phyloP scores from a whole-genome alignment of 129 eudicot species.

The Chrysanthemum makinoi region DNA sequence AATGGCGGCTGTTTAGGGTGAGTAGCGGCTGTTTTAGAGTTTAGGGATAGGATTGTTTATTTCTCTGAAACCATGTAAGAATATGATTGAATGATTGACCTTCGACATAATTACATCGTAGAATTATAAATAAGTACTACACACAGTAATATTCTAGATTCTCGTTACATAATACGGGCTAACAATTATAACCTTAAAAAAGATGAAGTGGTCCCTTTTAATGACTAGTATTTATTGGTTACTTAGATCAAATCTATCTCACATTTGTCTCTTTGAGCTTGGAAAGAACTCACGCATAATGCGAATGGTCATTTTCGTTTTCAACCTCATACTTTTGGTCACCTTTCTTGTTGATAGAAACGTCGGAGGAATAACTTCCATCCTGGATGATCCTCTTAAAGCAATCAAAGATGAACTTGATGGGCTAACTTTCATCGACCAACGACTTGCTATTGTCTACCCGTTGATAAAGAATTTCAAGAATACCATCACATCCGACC shows the following conservation, averaged over 20 bases:
- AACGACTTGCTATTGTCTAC: conserved; percentile 53
- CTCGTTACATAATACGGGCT: too few relatives aligned
- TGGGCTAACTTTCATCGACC: conserved; percentile 49
- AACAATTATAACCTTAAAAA: conserved; percentile 20
- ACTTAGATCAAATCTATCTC: conserved; percentile 11
- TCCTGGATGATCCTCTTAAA: conserved; percentile 19
- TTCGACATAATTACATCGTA: too few relatives aligned
- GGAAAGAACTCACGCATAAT: conserved; percentile 12
- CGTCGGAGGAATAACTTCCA: conserved; percentile 17
- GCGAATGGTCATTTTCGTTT: conserved; percentile 3
- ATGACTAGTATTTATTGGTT: conserved; percentile 21
- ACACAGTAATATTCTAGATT: too few relatives aligned
- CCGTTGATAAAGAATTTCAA: conserved; percentile 72
- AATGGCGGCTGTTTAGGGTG: too few relatives aligned
- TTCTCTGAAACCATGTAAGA: too few relatives aligned
- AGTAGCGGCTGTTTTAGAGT: too few relatives aligned
- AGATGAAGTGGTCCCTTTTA: conserved; percentile 18
- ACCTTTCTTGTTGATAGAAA: neutral
- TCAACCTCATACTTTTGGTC: conserved; percentile 6
- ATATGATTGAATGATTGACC: too few relatives aligned
- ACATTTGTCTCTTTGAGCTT: conserved; percentile 17
- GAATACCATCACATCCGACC: conserved; percentile 58
- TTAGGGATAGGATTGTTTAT: too few relatives aligned
- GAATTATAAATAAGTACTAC: too few relatives aligned
- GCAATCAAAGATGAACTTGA: conserved; percentile 20